These are phyloP conservation scores for Heterobasidion annosum DNA, from an alignment of 1,284 basidiomycete genomes.

Conservation along the genomic window DNA sequence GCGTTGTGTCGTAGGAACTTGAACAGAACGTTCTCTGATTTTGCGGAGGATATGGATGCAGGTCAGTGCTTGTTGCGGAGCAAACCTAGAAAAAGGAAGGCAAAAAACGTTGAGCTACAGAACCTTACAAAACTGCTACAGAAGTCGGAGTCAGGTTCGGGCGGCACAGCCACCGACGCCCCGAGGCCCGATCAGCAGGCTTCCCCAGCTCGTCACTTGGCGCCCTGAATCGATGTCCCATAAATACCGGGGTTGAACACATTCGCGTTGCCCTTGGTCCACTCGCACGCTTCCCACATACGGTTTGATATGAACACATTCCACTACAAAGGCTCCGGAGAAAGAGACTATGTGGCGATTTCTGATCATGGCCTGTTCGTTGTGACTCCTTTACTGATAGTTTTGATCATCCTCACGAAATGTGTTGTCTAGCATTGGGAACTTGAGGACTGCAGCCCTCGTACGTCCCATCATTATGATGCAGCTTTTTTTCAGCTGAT, in stretches of 20 bases:
- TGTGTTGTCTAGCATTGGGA: constrained; percentile 51
- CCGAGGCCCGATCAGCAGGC: neutral
- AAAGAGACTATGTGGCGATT: constrained; percentile 51
- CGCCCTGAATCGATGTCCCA: neutral
- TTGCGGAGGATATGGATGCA: too few species aligned
- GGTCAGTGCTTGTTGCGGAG: too few species aligned
- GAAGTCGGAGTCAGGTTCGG: too few species aligned
- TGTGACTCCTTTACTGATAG: neutral
- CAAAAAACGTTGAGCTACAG: too few species aligned
- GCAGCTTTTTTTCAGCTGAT: constrained; percentile 1
- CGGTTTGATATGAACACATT: neutral
- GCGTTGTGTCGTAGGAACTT: too few species aligned
- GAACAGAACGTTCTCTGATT: too few species aligned
- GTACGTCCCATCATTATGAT: constrained; percentile 21
- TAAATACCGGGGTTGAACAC: neutral
- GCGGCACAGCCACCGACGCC: too few species aligned
- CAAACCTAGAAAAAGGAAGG: too few species aligned
- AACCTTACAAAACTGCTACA: too few species aligned
- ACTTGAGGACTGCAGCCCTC: constrained; percentile 73
- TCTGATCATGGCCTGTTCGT: constrained; percentile 65
- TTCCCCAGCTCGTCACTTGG: too few species aligned
- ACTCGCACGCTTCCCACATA: neutral
- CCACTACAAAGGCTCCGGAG: neutral
- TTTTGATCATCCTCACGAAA: neutral
- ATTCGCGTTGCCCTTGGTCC: neutral